phyloP scores from a whole-genome alignment of 805 yeast species.

The Metschnikowia picachoensis region DNA sequence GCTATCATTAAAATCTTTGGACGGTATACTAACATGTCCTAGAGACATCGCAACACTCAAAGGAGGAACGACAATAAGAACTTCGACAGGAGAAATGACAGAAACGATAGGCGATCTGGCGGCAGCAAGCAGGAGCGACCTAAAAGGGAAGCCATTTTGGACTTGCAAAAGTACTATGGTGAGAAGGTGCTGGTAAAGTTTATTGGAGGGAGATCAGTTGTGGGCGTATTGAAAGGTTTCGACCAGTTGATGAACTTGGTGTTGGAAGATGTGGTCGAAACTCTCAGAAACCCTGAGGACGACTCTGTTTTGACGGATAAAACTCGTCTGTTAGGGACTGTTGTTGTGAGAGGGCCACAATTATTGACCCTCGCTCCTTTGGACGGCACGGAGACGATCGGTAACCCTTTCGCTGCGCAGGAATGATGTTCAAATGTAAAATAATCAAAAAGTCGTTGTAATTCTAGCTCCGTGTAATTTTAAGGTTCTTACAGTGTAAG shows the following conservation, averaged over 20 bases:
- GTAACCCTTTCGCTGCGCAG: conserved; percentile 54
- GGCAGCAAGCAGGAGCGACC: conserved; percentile 54
- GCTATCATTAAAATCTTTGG: not conserved
- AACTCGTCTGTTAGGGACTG: conserved; percentile 58
- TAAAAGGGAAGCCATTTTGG: conserved; percentile 84
- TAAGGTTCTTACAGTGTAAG: no score
- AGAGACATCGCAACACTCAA: conserved; percentile 13
- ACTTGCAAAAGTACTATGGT: conserved; percentile 73
- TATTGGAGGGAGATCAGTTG: conserved; percentile 81
- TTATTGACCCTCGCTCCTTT: conserved; percentile 70
- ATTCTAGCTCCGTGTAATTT: not conserved
- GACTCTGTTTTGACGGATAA: conserved; percentile 49
- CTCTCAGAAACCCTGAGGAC: conserved; percentile 63
- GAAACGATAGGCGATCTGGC: conserved; percentile 11
- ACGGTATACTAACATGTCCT: conserved; percentile 8
- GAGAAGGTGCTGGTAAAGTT: conserved; percentile 71
- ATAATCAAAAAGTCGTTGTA: not conserved
- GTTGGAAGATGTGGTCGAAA: conserved; percentile 67
- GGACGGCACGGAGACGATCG: conserved; percentile 66
- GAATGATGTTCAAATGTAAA: conserved; percentile 2
- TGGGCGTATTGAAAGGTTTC: conserved; percentile 78
- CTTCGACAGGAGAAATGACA: conserved; percentile 9
- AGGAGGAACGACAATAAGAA: conserved; percentile 9
- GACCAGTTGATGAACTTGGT: conserved; percentile 80
- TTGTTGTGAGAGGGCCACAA: conserved; percentile 83